Evolutionary conservation across 1,284 basidiomycete genomes (phyloP), one percentile per base, ranked within the genome.

Genomic region (Boletus sp.): DNA sequence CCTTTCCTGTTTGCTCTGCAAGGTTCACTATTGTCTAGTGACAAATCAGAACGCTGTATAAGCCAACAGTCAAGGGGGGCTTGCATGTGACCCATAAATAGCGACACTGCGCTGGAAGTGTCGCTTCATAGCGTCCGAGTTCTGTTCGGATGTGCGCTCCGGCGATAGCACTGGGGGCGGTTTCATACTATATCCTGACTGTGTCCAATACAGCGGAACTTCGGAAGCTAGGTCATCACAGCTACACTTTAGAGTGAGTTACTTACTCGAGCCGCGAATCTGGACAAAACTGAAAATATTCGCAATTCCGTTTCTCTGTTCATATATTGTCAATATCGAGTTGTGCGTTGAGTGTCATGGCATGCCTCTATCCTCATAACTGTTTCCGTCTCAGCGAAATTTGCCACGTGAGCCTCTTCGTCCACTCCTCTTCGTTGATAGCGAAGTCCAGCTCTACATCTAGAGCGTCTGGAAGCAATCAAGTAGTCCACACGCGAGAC

Each of bases 381-480:
- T 23, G 91, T 88, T 70, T 96, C 94, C 0, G 91, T 94, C 70
- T 96, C 93, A 30, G 94, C 93, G 65, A 92, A 94, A 68, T 94
- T 95, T 5, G 91, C 89, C 10, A 87, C 87, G 61, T 83, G 77
- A 12, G 89, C 85, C 55, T 88, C 84, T 49, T 86, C 80, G 59
- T 99, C 93, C 49, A 99, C 84, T 3, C 96, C 96, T 60, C 96
- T 80, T 25, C 92, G 83, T 66, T 99, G 96, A 75, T 97, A 99
- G 44, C 96, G 81, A 41, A 98, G 82, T 1, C 96, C 96, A 10
- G 93, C 93, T 41, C 96, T 82, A 66, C 94, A 82, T 54, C 92
- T 81, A 22, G 94, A 95, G 32, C 96, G 79, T 44, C 96, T 82
- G 5, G 94, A 94, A 40, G 94, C 75, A 44, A 90, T 70, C 30